phyloP scores from a whole-genome alignment of 2,329 filamentous ascomycete species.

The Pleurostoma richardsiae region DNA sequence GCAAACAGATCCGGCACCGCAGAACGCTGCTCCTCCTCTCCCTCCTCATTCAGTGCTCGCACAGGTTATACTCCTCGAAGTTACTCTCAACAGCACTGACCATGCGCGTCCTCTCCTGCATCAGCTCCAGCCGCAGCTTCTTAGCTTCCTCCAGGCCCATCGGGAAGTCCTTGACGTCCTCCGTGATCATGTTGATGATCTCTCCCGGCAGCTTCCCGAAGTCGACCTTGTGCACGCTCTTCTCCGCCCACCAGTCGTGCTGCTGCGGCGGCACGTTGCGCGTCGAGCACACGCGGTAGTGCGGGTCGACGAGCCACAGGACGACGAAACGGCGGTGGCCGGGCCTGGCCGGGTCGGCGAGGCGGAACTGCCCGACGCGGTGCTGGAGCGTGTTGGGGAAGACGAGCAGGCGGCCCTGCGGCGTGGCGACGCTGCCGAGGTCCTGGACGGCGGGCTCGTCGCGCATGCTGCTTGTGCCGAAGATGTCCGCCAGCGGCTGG shows the following conservation, averaged over 20 bases:
- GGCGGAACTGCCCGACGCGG: constrained; percentile 42
- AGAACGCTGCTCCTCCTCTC: too few relatives aligned
- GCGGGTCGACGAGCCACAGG: constrained; percentile 56
- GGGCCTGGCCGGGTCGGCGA: constrained; percentile 43
- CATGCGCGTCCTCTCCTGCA: constrained; percentile 6
- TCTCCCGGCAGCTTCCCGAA: constrained; percentile 8
- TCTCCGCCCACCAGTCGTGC: constrained; percentile 28
- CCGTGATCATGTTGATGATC: constrained; percentile 7
- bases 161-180: constrained; percentile 1
- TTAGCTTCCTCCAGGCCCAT: constrained; percentile 9
- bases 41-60: neutral
- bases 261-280: constrained; percentile 40
- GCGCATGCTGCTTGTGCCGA: constrained; percentile 26
- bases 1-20: too few relatives aligned
- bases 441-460: constrained; percentile 28
- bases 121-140: constrained; percentile 9
- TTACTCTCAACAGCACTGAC: neutral
- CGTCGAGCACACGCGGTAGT: constrained; percentile 34
- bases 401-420: constrained; percentile 42
- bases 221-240: neutral
- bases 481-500: constrained; percentile 24
- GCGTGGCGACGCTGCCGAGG: constrained; percentile 42
- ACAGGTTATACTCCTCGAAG: constrained; percentile 1
- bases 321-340: constrained; percentile 57
- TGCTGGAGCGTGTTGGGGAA: constrained; percentile 54